Evolutionary conservation across 495 filamentous ascomycete species (phyloP).

Genomic region (Darksidea phi): DNA sequence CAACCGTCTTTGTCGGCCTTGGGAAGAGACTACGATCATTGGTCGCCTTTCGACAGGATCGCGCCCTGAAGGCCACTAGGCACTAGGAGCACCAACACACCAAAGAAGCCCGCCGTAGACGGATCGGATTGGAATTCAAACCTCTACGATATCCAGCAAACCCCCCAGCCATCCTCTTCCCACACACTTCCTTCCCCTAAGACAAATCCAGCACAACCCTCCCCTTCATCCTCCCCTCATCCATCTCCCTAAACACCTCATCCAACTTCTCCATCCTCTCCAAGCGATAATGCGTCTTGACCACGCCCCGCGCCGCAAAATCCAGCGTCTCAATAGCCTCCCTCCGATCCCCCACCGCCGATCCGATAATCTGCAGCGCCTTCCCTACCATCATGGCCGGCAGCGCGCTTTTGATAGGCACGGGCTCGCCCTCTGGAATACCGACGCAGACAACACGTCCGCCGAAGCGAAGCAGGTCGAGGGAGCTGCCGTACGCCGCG

Average conservation of each 20-base stretch:
- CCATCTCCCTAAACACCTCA: slow-evolving; percentile 38
- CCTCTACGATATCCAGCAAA: too few relatives aligned
- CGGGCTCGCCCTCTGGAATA: slow-evolving; percentile 60
- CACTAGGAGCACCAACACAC: too few relatives aligned
- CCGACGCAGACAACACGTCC: slow-evolving; percentile 67
- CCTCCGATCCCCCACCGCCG: slow-evolving; percentile 61
- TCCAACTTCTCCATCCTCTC: slow-evolving; percentile 37
- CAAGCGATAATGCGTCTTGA: slow-evolving; percentile 32
- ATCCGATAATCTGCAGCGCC: slow-evolving; percentile 58
- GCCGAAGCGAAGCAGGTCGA: slow-evolving; percentile 61
- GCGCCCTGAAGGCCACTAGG: too few relatives aligned
- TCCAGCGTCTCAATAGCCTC: slow-evolving; percentile 68
- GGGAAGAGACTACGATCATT: too few relatives aligned
- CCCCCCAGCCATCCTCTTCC: too few relatives aligned
- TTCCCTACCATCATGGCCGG: slow-evolving; percentile 54
- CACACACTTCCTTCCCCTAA: too few relatives aligned
- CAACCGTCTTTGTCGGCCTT: too few relatives aligned
- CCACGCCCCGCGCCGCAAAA: slow-evolving; percentile 50
- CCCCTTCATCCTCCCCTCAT: slow-evolving; percentile 39
- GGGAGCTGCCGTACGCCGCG: slow-evolving; percentile 60
- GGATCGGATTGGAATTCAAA: too few relatives aligned
- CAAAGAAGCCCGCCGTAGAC: too few relatives aligned
- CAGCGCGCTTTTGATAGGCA: slow-evolving; percentile 57
- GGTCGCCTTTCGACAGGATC: too few relatives aligned
- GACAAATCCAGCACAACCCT: slow-evolving; percentile 44